phyloP scores from a whole-genome alignment of 2,329 filamentous ascomycete genomes.

The Trichophyton simii region DNA sequence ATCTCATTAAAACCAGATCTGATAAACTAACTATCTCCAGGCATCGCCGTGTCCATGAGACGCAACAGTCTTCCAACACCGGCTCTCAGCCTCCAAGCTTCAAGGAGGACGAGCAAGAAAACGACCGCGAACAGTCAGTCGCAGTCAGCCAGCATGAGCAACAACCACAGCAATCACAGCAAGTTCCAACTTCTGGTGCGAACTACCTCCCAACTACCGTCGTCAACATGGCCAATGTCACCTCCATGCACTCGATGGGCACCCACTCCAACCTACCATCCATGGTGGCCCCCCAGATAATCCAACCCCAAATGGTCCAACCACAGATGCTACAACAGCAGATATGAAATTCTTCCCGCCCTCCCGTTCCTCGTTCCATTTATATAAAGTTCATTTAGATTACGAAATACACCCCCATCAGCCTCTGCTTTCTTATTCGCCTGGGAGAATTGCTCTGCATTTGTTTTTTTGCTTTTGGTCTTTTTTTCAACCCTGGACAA shows the following conservation, averaged over 20 bases:
- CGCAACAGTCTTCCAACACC: constrained; percentile 46
- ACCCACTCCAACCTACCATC: constrained; percentile 28
- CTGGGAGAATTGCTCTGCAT: not conserved
- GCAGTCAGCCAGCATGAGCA: not conserved
- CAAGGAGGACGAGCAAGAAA: constrained; percentile 72
- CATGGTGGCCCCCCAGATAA: constrained; percentile 33
- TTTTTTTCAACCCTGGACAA: not conserved
- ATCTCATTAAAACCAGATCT: not conserved
- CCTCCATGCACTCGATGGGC: constrained; percentile 26
- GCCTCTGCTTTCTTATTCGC: not conserved
- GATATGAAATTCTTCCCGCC: constrained; percentile 21
- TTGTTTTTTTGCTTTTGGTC: not conserved
- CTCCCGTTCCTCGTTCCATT: not conserved
- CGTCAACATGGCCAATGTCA: constrained; percentile 25
- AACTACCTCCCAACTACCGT: constrained; percentile 20
- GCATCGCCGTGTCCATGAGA: constrained; percentile 71
- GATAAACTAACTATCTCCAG: constrained; percentile 26
- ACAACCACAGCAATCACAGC: constrained; percentile 4
- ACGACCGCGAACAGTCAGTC: constrained; percentile 54
- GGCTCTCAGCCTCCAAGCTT: constrained; percentile 16
- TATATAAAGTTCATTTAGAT: constrained; percentile 3
- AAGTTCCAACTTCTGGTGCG: not conserved
- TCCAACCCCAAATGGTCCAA: constrained; percentile 31
- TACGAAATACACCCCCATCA: constrained; percentile 1
- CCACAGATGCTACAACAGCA: constrained; percentile 19